Conservation (phyloP, 176 grass and related monocot genomes). For the Alloteropsis semialata region DNA sequence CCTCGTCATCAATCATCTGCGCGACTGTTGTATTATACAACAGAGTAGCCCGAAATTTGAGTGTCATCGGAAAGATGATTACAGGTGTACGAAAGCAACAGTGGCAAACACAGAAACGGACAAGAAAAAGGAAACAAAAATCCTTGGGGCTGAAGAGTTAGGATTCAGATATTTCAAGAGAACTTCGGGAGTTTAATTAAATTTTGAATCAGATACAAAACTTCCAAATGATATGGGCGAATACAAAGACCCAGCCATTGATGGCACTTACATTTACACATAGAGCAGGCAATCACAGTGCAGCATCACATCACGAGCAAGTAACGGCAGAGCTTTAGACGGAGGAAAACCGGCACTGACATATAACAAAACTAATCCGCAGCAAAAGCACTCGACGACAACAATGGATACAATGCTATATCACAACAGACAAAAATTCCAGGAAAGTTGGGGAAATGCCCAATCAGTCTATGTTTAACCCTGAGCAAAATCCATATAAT, state of each 20-base stretch:
- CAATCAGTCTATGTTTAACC: background rate
- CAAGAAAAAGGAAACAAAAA: background rate
- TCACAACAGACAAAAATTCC: background rate
- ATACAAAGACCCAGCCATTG: background rate
- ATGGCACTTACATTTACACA: background rate
- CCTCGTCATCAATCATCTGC: constrained; percentile 35
- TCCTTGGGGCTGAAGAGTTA: background rate
- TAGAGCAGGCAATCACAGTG: background rate
- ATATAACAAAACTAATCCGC: background rate
- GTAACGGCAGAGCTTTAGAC: background rate
- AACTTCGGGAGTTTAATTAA: background rate
- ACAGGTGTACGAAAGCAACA: background rate
- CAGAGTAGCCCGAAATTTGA: background rate
- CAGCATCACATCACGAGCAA: background rate
- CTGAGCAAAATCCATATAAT: background rate
- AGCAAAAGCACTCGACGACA: background rate
- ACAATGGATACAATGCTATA: background rate
- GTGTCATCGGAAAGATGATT: background rate
- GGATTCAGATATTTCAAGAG: background rate
- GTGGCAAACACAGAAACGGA: background rate
- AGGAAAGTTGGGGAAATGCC: background rate
- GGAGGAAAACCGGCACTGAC: background rate
- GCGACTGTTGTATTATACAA: background rate
- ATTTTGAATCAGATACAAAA: background rate
- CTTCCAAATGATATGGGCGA: background rate